Conservation (phyloP, 192 early-diverging fungal genomes). For the Ambispora gerdemannii region DNA sequence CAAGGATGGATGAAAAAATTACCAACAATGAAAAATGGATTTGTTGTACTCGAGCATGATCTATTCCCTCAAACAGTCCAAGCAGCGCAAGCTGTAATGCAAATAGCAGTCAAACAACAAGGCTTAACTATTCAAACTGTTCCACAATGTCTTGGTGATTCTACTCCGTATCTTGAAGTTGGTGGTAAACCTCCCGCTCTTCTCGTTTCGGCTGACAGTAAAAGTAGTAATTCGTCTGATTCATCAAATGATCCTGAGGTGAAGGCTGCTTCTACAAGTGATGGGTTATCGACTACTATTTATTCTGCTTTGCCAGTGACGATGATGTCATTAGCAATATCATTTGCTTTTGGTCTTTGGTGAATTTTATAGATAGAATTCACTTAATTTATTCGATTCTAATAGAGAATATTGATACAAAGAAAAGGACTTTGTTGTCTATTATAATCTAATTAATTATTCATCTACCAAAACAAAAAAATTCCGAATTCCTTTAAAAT, state of each 20-base stretch:
- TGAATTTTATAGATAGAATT: neutral
- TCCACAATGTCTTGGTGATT: slow-evolving; percentile 35
- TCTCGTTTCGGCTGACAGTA: neutral
- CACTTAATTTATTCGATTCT: neutral
- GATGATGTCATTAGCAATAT: neutral
- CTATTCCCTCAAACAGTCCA: slow-evolving; percentile 46
- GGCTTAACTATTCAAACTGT: slow-evolving; percentile 35
- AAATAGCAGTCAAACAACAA: slow-evolving; percentile 26
- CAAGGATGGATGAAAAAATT: slow-evolving; percentile 45
- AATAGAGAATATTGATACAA: no score
- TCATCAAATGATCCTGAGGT: neutral
- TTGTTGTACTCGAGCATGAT: slow-evolving; percentile 52
- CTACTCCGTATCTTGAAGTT: slow-evolving; percentile 38
- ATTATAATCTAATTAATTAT: no score
- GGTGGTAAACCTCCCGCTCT: neutral
- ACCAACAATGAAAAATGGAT: slow-evolving; percentile 41
- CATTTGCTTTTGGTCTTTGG: neutral
- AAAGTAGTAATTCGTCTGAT: neutral
- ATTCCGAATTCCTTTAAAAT: no score
- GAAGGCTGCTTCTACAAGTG: neutral
- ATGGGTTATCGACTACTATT: neutral
- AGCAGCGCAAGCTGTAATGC: slow-evolving; percentile 37
- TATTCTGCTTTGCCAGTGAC: neutral
- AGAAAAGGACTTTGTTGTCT: no score
- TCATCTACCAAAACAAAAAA: no score